Conservation (phyloP, 495 filamentous ascomycete species). For the Saxophila tyrrhenica region DNA sequence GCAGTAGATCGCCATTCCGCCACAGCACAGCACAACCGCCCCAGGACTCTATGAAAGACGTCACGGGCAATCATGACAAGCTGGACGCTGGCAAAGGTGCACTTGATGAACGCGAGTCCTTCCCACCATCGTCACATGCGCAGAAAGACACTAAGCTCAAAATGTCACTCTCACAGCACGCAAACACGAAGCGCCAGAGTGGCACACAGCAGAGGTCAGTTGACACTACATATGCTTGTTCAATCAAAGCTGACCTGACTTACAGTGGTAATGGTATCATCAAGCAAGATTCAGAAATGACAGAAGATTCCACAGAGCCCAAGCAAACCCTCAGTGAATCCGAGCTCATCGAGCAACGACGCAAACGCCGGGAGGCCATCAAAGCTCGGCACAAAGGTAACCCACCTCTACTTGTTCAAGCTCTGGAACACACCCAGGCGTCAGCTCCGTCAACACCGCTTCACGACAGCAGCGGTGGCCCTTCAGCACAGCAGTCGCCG, state of each 20-base stretch:
- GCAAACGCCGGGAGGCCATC: conserved; percentile 77
- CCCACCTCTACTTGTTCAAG: conserved; percentile 64
- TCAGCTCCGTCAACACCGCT: conserved; percentile 11
- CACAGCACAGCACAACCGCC: neutral
- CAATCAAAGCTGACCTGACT: neutral
- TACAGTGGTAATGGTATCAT: neutral
- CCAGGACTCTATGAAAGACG: neutral
- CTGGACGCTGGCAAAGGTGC: neutral
- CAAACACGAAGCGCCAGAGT: neutral
- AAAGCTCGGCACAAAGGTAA: conserved; percentile 69
- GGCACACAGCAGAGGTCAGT: conserved; percentile 5
- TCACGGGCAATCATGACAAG: neutral
- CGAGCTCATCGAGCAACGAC: conserved; percentile 71
- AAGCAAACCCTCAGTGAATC: conserved; percentile 39
- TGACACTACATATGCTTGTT: neutral
- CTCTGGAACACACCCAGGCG: conserved; percentile 25
- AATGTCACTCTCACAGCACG: conserved; percentile 9
- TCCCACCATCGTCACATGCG: conserved; percentile 5
- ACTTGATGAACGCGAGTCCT: conserved; percentile 22
- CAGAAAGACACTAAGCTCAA: conserved; percentile 10
- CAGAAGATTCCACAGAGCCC: neutral
- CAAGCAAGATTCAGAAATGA: neutral
- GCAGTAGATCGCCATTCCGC: conserved; percentile 51
- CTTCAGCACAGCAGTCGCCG: conserved; percentile 14
- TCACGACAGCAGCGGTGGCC: conserved; percentile 8